phyloP scores from a whole-genome alignment of 1,284 basidiomycete genomes.

The Cryptococcus sp. region DNA sequence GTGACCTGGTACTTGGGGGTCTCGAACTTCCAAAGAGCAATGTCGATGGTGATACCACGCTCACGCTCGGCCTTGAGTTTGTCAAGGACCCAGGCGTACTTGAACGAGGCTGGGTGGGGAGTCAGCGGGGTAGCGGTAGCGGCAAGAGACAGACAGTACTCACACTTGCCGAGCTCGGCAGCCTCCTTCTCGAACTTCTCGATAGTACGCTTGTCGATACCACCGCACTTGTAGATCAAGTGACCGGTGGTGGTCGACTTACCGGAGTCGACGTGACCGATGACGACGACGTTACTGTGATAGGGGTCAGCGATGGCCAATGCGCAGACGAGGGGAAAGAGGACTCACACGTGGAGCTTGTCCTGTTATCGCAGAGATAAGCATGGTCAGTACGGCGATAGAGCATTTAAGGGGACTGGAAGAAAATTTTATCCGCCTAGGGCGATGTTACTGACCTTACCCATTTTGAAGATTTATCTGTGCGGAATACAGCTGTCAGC shows the following conservation, averaged over 20 bases:
- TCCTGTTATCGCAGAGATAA: slow-evolving; percentile 17
- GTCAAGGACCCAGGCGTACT: slow-evolving; percentile 99
- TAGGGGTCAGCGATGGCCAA: not conserved
- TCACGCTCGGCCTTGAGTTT: slow-evolving; percentile 91
- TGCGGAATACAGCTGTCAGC: not conserved
- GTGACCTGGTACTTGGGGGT: slow-evolving; percentile 88
- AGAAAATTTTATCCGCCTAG: slow-evolving; percentile 11
- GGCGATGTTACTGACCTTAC: slow-evolving; percentile 25
- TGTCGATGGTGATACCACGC: slow-evolving; percentile 99
- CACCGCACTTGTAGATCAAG: slow-evolving; percentile 99
- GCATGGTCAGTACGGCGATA: slow-evolving; percentile 4
- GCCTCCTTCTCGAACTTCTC: slow-evolving; percentile 99
- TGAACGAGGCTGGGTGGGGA: slow-evolving; percentile 84
- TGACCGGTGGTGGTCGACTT: slow-evolving; percentile 99
- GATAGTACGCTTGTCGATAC: slow-evolving; percentile 99
- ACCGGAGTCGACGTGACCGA: slow-evolving; percentile 77
- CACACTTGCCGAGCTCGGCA: slow-evolving; percentile 91
- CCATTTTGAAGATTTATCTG: slow-evolving; percentile 31
- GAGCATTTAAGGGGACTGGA: not conserved
- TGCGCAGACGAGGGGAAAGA: not conserved
- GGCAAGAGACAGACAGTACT: slow-evolving; percentile 14
- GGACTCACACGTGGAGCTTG: slow-evolving; percentile 17
- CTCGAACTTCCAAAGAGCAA: slow-evolving; percentile 97
- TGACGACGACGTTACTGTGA: slow-evolving; percentile 62
- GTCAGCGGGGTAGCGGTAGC: not conserved